Evolutionary conservation across 805 yeast species (phyloP).

Genomic region (Kregervanrija fluxuum): DNA sequence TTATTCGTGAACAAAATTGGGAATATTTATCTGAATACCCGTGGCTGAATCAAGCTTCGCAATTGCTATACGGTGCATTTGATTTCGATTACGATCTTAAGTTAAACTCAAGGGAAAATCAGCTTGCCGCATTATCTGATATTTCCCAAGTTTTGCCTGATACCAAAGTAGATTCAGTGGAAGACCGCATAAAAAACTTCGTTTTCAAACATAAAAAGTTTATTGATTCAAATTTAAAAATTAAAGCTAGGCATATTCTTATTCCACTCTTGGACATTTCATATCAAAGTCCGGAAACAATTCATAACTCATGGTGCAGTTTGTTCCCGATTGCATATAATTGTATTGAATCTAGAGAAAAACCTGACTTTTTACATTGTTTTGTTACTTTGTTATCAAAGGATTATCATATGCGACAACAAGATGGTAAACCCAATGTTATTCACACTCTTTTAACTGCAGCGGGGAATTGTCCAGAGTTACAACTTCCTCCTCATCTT

Average conservation of each 20-base stretch:
- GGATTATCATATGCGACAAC: constrained; percentile 90
- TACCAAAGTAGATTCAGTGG: constrained; percentile 7
- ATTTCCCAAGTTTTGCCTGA: constrained; percentile 30
- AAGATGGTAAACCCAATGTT: constrained; percentile 79
- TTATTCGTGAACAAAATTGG: constrained; percentile 96
- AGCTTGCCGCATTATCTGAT: constrained; percentile 44
- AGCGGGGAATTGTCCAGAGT: constrained; percentile 59
- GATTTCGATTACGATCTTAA: constrained; percentile 41
- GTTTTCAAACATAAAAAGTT: constrained; percentile 20
- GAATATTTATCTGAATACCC: constrained; percentile 87
- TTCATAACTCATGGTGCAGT: constrained; percentile 76
- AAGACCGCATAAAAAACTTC: constrained; percentile 12
- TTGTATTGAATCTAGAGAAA: constrained; percentile 71
- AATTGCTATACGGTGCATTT: constrained; percentile 74
- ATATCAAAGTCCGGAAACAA: constrained; percentile 72
- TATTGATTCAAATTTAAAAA: constrained; percentile 18
- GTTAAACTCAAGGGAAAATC: constrained; percentile 41
- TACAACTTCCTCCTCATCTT: constrained; percentile 90
- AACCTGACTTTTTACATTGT: constrained; percentile 75
- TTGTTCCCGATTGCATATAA: constrained; percentile 76
- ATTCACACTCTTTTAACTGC: constrained; percentile 80
- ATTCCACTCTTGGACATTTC: constrained; percentile 73
- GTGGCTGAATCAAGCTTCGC: constrained; percentile 93
- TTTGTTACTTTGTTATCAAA: constrained; percentile 74
- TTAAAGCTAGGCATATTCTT: constrained; percentile 55